phyloP scores from a whole-genome alignment of 2,329 filamentous ascomycete genomes.

The Domatiomyces globalis region DNA sequence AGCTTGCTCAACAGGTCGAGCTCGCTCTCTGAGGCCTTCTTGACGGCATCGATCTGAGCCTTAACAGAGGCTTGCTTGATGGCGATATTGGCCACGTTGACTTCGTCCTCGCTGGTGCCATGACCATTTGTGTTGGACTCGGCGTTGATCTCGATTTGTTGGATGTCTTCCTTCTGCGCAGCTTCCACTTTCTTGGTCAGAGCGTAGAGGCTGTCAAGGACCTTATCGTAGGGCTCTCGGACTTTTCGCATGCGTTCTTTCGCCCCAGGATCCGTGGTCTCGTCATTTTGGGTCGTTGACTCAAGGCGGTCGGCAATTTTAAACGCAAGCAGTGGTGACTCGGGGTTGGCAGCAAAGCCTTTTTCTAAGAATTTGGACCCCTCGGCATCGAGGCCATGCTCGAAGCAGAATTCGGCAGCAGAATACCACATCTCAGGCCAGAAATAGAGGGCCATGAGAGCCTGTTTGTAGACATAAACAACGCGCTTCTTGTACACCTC shows the following conservation, averaged over 20 bases:
- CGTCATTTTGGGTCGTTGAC: slow-evolving; percentile 58
- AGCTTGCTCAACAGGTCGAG: slow-evolving; percentile 65
- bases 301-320: slow-evolving; percentile 83
- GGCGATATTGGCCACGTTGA: slow-evolving; percentile 34
- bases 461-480: slow-evolving; percentile 83
- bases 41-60: slow-evolving; percentile 42
- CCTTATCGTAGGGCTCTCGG: slow-evolving; percentile 66
- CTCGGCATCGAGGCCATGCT: slow-evolving; percentile 56
- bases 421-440: slow-evolving; percentile 96
- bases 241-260: slow-evolving; percentile 56
- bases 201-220: slow-evolving; percentile 77
- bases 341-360: slow-evolving; percentile 78
- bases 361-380: slow-evolving; percentile 68
- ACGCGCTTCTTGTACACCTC: slow-evolving; percentile 63
- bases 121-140: slow-evolving; percentile 25
- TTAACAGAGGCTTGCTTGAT: slow-evolving; percentile 40
- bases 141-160: slow-evolving; percentile 39
- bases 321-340: slow-evolving; percentile 80
- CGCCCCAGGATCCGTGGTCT: slow-evolving; percentile 52
- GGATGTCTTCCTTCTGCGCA: slow-evolving; percentile 49
- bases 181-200: slow-evolving; percentile 58
- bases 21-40: slow-evolving; percentile 56
- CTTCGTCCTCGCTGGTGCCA: slow-evolving; percentile 36
- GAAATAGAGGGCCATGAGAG: slow-evolving; percentile 82
- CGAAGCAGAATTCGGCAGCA: slow-evolving; percentile 81